phyloP scores from a whole-genome alignment of 768 basidiomycete species.

The Lentinula guzmanii region DNA sequence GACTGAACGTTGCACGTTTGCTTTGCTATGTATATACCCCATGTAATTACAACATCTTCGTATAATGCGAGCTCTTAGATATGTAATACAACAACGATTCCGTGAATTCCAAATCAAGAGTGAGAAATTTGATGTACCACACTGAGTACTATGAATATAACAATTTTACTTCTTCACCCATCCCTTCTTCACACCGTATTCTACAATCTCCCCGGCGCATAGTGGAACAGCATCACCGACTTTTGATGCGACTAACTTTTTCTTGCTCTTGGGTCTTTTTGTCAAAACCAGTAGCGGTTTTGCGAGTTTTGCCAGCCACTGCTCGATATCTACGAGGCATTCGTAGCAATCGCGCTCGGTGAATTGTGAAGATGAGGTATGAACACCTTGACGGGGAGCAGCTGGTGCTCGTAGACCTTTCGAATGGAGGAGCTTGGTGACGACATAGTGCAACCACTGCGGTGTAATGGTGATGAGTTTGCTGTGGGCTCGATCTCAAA shows the following conservation, averaged over 20 bases:
- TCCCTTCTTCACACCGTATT: conserved; percentile 51
- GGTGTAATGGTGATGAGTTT: not conserved
- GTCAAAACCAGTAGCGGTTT: conserved; percentile 23
- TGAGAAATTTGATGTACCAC: not conserved
- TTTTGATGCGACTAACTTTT: conserved; percentile 15
- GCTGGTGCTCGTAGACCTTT: conserved; percentile 62
- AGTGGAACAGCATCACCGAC: conserved; percentile 23
- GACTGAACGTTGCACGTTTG: not conserved
- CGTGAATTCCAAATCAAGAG: not conserved
- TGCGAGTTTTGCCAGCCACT: conserved; percentile 44
- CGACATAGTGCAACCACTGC: conserved; percentile 91
- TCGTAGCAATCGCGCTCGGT: conserved; percentile 67
- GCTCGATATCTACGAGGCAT: conserved; percentile 62
- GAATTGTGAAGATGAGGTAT: conserved; percentile 24
- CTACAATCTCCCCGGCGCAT: conserved; percentile 59
- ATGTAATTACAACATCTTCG: not conserved
- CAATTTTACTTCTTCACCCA: conserved; percentile 40
- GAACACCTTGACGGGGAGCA: conserved; percentile 28
- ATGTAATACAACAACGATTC: not conserved
- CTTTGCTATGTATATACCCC: not conserved
- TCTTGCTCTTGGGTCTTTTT: conserved; percentile 26
- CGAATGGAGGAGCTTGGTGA: conserved; percentile 60
- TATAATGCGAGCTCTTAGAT: not conserved
- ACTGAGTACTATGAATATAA: not conserved
- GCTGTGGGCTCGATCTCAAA: not conserved